Evolutionary conservation across 441 rosid genomes (phyloP).

Genomic region (Viola pubescens): DNA sequence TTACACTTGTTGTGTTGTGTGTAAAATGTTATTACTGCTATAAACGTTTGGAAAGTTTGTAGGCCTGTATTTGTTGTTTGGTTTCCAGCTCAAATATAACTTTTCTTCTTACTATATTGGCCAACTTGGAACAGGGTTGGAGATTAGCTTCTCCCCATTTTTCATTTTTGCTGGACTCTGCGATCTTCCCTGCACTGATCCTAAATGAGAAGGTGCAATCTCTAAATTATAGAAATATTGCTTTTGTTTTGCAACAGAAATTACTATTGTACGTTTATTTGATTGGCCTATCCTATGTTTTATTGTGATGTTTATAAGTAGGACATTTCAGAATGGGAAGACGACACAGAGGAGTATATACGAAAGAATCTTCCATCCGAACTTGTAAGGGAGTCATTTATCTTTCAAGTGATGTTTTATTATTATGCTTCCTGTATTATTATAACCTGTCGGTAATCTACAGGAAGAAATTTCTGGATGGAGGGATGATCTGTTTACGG

Average conservation of each 20-base stretch:
- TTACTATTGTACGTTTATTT: slow-evolving; percentile 10
- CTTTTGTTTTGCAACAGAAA: slow-evolving; percentile 1
- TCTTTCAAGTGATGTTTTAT: slow-evolving; percentile 6
- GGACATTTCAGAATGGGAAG: slow-evolving; percentile 87
- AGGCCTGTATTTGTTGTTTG: slow-evolving; percentile 3
- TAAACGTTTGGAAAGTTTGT: slow-evolving; percentile 8
- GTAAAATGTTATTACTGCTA: background rate
- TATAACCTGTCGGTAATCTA: slow-evolving; percentile 9
- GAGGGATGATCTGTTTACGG: slow-evolving; percentile 83
- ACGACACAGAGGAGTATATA: slow-evolving; percentile 78
- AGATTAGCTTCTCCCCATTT: slow-evolving; percentile 82
- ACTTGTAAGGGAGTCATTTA: slow-evolving; percentile 42
- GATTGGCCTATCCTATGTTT: slow-evolving; percentile 4
- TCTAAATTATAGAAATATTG: slow-evolving; percentile 1
- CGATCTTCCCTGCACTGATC: slow-evolving; percentile 65
- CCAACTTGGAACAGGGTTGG: slow-evolving; percentile 62
- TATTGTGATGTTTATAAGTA: slow-evolving; percentile 23
- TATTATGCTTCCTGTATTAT: slow-evolving; percentile 11
- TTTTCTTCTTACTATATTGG: slow-evolving; percentile 11
- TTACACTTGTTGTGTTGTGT: background rate
- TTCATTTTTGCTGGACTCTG: slow-evolving; percentile 60
- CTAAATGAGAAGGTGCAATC: slow-evolving; percentile 68
- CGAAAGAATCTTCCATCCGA: slow-evolving; percentile 82
- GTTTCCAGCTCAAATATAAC: slow-evolving; percentile 3
- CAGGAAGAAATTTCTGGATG: slow-evolving; percentile 87